Base-by-base conservation (phyloP, 805 yeast genomes). In the Candida saitoana region DNA sequence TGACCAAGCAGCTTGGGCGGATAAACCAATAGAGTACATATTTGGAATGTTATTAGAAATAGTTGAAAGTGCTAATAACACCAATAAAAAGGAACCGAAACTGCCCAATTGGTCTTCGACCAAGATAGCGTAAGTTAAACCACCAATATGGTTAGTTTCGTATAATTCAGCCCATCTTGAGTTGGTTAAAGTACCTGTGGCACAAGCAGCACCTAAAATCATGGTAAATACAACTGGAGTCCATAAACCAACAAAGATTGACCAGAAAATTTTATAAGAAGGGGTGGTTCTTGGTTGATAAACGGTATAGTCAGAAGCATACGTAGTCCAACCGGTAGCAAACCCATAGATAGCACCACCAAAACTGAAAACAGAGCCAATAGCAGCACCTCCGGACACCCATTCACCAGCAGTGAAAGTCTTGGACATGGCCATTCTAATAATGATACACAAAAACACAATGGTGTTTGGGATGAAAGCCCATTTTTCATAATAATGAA, bases 241-340 rank as follows among this genome's bases (percentile, higher is more conserved):
- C 43, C 71, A 65, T 54, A 87, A 71, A 52, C 95, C 95, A 34
- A 64, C 48, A 45, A 77, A 61, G 43, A 89, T 79, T 49, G 80
- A 75, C 42, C 76, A 60, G 69, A 87, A 88, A 42, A 87, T 71
- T 57, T 71, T 81, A 57, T 51, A 49, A 34, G 78, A 68, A 62
- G 75, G 76, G 49, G 82, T 79, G 55, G 77, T 73, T 54, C 76
- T 70, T 50, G 84, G 87, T 77, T 85, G 87, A 69, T 87, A 90
- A 34, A 84, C 88, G 38, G 96, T 87, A 68, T 89, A 90, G 67
- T 89, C 97, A 40, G 95, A 80, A 19, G 96, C 93, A 54, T 82
- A 87, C 15, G 96, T 82, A 43, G 95, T 79, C 97, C 97, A 89
- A 48, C 96, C 96, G 41, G 96, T 78, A 39, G 96, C 95, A 57